Evolutionary conservation across 768 basidiomycete genomes (phyloP).

Genomic region (Trametes cingulata): DNA sequence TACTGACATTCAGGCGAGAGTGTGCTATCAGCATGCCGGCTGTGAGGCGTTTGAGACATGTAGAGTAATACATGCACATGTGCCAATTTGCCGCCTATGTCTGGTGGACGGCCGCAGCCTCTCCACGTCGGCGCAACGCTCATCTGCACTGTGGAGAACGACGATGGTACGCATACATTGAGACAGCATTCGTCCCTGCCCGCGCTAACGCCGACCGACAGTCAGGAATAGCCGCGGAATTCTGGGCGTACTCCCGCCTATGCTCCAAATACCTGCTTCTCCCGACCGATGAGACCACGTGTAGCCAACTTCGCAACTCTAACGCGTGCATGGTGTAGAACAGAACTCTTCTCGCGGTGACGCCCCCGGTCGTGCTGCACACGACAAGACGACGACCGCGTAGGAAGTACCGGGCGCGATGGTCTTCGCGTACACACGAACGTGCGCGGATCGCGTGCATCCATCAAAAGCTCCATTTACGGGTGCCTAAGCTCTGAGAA

Average conservation of each 20-base stretch:
- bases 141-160: neutral
- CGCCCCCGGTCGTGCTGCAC: neutral
- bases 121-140: too few relatives aligned
- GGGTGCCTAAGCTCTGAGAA: neutral
- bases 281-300: neutral
- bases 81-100: too few relatives aligned
- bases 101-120: too few relatives aligned
- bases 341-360: neutral
- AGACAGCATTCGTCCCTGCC: neutral
- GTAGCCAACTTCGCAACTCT: neutral
- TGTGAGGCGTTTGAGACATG: too few relatives aligned
- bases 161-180: neutral
- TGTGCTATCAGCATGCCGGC: too few relatives aligned
- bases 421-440: neutral
- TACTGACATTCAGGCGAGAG: too few relatives aligned
- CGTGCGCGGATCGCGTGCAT: constrained; percentile 9
- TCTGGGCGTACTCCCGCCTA: neutral
- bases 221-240: neutral
- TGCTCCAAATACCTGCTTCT: neutral
- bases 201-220: neutral
- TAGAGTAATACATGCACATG: too few relatives aligned
- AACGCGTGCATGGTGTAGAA: neutral
- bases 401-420: neutral
- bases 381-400: neutral
- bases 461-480: neutral